Percentiles rank a stretch among this genome's conserved stretches.
Conservation (phyloP, 129 eudicot genomes). For the Flaveria sonorensis region DNA sequence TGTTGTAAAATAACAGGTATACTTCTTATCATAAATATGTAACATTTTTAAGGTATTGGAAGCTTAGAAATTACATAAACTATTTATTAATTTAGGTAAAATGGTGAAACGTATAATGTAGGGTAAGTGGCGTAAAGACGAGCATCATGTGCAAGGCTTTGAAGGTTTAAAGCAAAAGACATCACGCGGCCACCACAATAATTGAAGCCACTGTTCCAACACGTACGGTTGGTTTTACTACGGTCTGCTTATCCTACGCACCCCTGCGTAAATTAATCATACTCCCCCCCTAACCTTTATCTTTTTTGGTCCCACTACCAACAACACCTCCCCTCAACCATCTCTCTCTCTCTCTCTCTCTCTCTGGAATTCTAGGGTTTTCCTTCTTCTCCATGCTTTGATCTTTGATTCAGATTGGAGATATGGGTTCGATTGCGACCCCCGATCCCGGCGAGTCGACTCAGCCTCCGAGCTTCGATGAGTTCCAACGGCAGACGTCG, state of each 20-base stretch:
- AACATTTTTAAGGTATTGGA: too few species aligned
- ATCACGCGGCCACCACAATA: constrained; percentile 38
- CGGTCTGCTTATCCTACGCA: constrained; percentile 37
- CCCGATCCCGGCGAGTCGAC: constrained; percentile 83
- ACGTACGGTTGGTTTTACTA: constrained; percentile 37
- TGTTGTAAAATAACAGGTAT: too few species aligned
- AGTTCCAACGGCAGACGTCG: constrained; percentile 84
- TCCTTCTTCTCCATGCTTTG: constrained; percentile 11
- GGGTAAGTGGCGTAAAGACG: constrained; percentile 34
- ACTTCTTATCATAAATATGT: too few species aligned
- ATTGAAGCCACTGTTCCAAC: constrained; percentile 36
- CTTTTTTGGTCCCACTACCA: constrained; percentile 35
- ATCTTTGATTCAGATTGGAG: background rate
- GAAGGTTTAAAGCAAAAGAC: constrained; percentile 31
- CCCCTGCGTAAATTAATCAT: constrained; percentile 19
- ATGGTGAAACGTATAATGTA: background rate
- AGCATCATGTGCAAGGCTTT: constrained; percentile 32
- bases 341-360: constrained; percentile 20
- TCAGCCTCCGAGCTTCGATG: constrained; percentile 77
- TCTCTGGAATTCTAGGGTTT: constrained; percentile 19
- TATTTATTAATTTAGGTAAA: too few species aligned
- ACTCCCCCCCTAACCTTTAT: background rate
- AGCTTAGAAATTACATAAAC: too few species aligned
- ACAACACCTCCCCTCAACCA: constrained; percentile 9
- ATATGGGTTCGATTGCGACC: constrained; percentile 77